These are phyloP conservation scores for Macrolepiota dolichaula DNA, from an alignment of 768 basidiomycete species.

Conservation along the genomic window DNA sequence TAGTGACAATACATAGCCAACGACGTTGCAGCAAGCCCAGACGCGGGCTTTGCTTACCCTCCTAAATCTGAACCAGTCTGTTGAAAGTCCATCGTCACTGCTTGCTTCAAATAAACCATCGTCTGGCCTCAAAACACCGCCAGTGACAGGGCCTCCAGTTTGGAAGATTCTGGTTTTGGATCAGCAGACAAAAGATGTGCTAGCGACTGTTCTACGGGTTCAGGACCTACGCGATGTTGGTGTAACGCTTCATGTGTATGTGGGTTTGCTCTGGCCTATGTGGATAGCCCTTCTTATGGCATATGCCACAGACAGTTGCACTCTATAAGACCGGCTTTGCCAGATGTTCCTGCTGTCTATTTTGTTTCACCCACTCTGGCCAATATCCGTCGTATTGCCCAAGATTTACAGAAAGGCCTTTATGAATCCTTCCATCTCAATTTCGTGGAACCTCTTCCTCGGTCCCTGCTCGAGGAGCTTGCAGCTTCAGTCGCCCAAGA, in stretches of 20 bases:
- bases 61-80: conserved; percentile 77
- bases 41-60: conserved; percentile 80
- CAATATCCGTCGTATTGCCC: conserved; percentile 88
- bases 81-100: conserved; percentile 33
- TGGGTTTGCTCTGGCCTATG: conserved; percentile 15
- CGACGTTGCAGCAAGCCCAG: conserved; percentile 85
- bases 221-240: conserved; percentile 96
- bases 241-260: conserved; percentile 96
- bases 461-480: conserved; percentile 89
- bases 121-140: conserved; percentile 46
- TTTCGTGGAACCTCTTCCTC: conserved; percentile 89
- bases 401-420: conserved; percentile 84
- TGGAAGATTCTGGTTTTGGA: conserved; percentile 98
- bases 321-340: conserved; percentile 79
- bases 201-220: conserved; percentile 92
- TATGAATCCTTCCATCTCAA: conserved; percentile 95
- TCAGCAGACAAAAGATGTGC: conserved; percentile 92
- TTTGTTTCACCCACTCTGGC: conserved; percentile 87
- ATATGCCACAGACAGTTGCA: conserved; percentile 73
- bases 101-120: conserved; percentile 33
- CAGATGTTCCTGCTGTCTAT: conserved; percentile 96
- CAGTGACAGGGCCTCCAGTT: conserved; percentile 67
- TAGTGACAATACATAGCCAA: conserved; percentile 24
- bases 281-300: conserved; percentile 1
- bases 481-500: conserved; percentile 84